Percentiles rank a stretch among this genome's conserved stretches.
Evolutionary conservation across 345 rosid genomes (phyloP).

Genomic region (Euphorbia peplus): DNA sequence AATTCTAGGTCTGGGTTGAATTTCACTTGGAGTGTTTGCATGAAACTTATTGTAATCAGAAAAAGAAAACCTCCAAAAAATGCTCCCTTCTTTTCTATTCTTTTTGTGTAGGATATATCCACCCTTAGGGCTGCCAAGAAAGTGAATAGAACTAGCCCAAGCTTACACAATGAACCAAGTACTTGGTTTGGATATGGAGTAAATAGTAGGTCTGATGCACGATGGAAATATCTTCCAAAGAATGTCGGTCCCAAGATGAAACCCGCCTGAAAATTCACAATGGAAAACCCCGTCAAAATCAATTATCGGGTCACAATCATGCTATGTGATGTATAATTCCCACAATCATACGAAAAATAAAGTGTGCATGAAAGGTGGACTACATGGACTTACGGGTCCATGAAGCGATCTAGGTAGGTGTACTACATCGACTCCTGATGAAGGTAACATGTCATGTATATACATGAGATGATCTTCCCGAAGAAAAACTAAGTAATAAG

Average conservation of each 20-base stretch:
- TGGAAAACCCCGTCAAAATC: too few species aligned
- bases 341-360: too few species aligned
- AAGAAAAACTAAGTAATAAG: too few species aligned
- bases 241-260: constrained; percentile 2
- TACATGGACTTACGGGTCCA: too few species aligned
- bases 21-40: not conserved
- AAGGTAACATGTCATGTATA: too few species aligned
- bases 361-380: too few species aligned
- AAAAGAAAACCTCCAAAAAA: not conserved
- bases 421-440: too few species aligned
- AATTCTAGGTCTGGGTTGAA: not conserved
- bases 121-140: not conserved
- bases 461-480: too few species aligned
- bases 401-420: too few species aligned
- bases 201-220: not conserved
- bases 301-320: too few species aligned
- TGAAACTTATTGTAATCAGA: not conserved
- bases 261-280: not conserved
- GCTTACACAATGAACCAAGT: not conserved
- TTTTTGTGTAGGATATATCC: not conserved
- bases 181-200: constrained; percentile 3
- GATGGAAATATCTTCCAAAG: not conserved
- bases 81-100: not conserved
- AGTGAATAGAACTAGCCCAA: not conserved
- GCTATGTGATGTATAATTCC: too few species aligned